phyloP scores from a whole-genome alignment of 129 eudicot genomes.

The Tagetes erecta region DNA sequence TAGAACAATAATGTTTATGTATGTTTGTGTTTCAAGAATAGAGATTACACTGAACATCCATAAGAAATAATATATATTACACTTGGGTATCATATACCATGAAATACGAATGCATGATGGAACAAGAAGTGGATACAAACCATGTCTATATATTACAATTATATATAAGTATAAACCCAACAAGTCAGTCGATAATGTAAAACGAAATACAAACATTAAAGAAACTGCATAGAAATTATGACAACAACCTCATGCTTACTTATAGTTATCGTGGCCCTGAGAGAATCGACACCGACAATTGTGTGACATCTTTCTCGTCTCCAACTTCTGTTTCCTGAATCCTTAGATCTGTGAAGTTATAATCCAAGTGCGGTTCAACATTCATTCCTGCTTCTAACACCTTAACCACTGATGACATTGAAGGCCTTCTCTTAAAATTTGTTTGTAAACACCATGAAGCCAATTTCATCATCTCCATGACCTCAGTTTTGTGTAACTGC shows the following conservation, averaged over 20 bases:
- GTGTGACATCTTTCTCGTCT: not conserved
- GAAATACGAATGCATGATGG: too few species aligned
- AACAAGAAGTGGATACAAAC: too few species aligned
- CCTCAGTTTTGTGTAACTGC: conserved; percentile 6
- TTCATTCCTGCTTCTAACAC: conserved; percentile 6
- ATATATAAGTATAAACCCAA: too few species aligned
- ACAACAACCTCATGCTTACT: not conserved
- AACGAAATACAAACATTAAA: too few species aligned
- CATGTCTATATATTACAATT: too few species aligned
- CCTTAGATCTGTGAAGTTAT: not conserved
- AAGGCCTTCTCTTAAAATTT: not conserved
- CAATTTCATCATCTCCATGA: not conserved
- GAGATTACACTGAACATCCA: too few species aligned
- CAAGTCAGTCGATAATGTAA: too few species aligned
- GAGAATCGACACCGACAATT: not conserved
- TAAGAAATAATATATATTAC: too few species aligned
- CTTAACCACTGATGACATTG: conserved; percentile 1
- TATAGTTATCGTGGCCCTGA: conserved; percentile 2
- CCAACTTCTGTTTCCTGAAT: not conserved
- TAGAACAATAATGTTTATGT: too few species aligned
- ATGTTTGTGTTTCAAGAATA: too few species aligned
- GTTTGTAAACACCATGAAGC: conserved; percentile 1
- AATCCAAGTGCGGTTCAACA: not conserved
- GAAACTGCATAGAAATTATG: not conserved
- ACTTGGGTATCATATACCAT: too few species aligned